These are phyloP conservation scores for Aspergillus bridgeri DNA, from an alignment of 495 filamentous ascomycete species.

Conservation along the genomic window DNA sequence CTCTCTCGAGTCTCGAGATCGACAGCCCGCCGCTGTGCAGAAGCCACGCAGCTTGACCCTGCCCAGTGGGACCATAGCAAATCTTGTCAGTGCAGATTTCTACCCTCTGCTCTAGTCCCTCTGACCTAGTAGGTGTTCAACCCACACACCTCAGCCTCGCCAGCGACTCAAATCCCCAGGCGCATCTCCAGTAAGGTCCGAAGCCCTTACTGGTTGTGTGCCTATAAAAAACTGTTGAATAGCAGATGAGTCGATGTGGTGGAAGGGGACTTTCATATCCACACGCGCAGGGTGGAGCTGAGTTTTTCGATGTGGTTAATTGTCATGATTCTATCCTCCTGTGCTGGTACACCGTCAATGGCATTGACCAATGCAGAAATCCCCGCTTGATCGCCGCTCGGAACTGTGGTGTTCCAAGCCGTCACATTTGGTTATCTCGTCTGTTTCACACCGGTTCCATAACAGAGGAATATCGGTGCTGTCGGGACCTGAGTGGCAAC, in stretches of 20 bases:
- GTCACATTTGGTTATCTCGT: no score
- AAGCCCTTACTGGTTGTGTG: no score
- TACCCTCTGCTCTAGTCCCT: no score
- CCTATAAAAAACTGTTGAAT: background rate
- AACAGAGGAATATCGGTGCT: background rate
- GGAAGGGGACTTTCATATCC: constrained; percentile 28
- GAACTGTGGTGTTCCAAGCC: no score
- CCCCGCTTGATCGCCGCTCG: background rate
- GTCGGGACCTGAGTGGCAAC: no score
- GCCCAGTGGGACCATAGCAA: constrained; percentile 2
- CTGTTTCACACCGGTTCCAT: background rate
- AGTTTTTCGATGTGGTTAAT: constrained; percentile 64
- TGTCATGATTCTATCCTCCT: constrained; percentile 69
- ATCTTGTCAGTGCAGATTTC: background rate
- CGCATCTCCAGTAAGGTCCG: no score
- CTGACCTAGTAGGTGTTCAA: no score
- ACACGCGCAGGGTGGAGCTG: constrained; percentile 63
- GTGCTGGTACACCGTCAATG: constrained; percentile 60
- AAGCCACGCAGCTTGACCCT: background rate
- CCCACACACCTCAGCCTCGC: no score
- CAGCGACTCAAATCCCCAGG: no score
- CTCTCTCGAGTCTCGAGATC: constrained; percentile 2
- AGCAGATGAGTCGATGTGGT: background rate
- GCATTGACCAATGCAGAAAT: constrained; percentile 64
- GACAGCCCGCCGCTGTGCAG: no score